phyloP scores from a whole-genome alignment of 192 early-diverging fungal genomes.

The Linnemannia exigua region DNA sequence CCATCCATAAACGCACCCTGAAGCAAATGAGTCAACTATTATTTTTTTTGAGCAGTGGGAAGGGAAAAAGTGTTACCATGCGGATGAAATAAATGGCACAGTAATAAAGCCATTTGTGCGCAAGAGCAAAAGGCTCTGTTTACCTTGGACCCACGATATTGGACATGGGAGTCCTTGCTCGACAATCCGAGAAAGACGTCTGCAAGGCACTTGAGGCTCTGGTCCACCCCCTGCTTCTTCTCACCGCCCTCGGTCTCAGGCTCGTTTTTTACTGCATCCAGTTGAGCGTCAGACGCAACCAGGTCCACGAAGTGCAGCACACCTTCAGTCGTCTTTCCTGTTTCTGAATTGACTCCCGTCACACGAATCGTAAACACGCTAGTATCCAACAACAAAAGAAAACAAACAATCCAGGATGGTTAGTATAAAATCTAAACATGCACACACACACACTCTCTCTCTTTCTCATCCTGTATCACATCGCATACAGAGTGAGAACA shows the following conservation, averaged over 20 bases:
- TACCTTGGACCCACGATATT: slow-evolving; percentile 2
- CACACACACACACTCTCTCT: not conserved
- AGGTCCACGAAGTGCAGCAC: not conserved
- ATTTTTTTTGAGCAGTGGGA: not conserved
- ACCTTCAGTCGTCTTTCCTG: not conserved
- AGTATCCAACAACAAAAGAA: not conserved
- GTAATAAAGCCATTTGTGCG: not conserved
- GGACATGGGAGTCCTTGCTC: not conserved
- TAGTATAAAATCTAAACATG: not conserved
- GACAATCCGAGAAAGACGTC: not conserved
- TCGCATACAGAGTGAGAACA: not conserved
- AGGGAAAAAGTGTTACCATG: not conserved
- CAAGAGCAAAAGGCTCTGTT: not conserved
- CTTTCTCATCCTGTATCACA: not conserved
- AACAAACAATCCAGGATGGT: not conserved
- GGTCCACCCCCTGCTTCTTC: not conserved
- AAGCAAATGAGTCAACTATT: slow-evolving; percentile 5
- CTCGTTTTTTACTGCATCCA: not conserved
- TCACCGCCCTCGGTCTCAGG: not conserved
- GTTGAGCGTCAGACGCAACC: not conserved
- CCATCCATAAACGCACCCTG: not conserved
- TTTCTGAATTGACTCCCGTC: not conserved
- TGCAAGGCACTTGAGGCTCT: not conserved
- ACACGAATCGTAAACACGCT: not conserved
- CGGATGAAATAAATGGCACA: not conserved